Conservation (phyloP, 306 rosid genomes). For the Hippophae rhamnoides region DNA sequence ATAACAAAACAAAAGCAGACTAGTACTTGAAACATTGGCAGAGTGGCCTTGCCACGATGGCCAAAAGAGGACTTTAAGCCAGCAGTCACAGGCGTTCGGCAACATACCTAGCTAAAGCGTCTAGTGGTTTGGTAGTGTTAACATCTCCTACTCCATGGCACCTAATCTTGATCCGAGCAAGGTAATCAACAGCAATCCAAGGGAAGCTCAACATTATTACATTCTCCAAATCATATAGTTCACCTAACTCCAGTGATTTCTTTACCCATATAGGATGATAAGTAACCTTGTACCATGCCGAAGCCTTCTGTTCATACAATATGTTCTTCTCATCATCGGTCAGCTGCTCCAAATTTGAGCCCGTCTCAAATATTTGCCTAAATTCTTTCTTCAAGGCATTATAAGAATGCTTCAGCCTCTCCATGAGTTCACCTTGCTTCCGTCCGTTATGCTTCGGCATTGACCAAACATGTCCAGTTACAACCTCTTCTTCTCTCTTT, state of each 20-base stretch:
- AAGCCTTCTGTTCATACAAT: conserved; percentile 67
- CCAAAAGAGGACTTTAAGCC: not conserved
- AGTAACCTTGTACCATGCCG: conserved; percentile 82
- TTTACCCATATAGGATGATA: conserved; percentile 74
- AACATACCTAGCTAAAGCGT: conserved; percentile 46
- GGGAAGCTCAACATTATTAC: conserved; percentile 63
- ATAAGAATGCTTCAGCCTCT: conserved; percentile 80
- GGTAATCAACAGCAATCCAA: conserved; percentile 76
- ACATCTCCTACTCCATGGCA: conserved; percentile 10
- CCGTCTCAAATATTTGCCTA: conserved; percentile 56
- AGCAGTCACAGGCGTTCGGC: conserved; percentile 43
- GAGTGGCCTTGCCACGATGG: conserved; percentile 17
- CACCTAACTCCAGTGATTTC: conserved; percentile 31
- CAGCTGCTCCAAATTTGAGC: conserved; percentile 31
- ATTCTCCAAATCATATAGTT: conserved; percentile 23
- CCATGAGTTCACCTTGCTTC: conserved; percentile 89
- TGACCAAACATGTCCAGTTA: conserved; percentile 87
- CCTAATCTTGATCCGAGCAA: conserved; percentile 71
- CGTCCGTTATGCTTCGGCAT: conserved; percentile 75
- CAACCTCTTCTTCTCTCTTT: conserved; percentile 74
- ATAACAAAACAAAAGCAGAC: not conserved
- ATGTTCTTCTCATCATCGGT: conserved; percentile 49
- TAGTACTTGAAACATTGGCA: conserved; percentile 10
- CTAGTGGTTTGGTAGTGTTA: conserved; percentile 47
- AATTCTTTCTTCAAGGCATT: conserved; percentile 65